phyloP scores from a whole-genome alignment of 176 grass and related monocot genomes.

The Eragrostis nindensis region DNA sequence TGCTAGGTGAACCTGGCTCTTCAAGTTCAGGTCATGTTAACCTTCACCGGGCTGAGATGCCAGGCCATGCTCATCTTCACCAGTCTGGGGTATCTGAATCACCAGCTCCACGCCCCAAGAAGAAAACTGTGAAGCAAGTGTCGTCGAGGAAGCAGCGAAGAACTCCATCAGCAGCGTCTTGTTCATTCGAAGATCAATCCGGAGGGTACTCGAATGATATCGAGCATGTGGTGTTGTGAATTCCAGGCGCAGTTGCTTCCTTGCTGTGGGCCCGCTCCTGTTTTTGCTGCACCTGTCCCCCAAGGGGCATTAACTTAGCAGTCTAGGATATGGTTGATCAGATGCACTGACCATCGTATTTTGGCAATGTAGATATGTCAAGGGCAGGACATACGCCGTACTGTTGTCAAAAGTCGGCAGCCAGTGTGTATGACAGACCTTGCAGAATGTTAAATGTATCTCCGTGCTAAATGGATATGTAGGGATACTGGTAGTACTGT shows the following conservation, averaged over 20 bases:
- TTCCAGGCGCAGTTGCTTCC: neutral
- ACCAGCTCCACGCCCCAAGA: neutral
- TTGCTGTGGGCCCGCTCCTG: neutral
- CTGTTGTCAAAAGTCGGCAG: neutral
- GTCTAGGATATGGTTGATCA: neutral
- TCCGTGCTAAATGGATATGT: neutral
- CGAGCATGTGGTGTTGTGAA: conserved; percentile 24
- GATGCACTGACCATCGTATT: conserved; percentile 27
- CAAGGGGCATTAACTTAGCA: neutral
- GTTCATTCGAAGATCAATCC: conserved; percentile 1
- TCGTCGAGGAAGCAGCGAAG: neutral
- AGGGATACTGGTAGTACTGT: neutral
- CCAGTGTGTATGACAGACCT: neutral
- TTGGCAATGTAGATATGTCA: conserved; percentile 32
- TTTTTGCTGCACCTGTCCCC: neutral
- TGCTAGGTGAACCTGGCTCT: neutral
- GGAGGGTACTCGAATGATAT: neutral
- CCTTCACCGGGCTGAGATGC: neutral
- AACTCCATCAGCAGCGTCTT: neutral
- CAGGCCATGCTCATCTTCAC: neutral
- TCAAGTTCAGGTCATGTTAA: conserved; percentile 2
- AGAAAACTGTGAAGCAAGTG: neutral
- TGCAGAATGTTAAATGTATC: neutral
- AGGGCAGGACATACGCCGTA: neutral
- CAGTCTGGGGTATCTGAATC: neutral